Conservation (phyloP, 768 basidiomycete species). For the Termitomyces sp. region DNA sequence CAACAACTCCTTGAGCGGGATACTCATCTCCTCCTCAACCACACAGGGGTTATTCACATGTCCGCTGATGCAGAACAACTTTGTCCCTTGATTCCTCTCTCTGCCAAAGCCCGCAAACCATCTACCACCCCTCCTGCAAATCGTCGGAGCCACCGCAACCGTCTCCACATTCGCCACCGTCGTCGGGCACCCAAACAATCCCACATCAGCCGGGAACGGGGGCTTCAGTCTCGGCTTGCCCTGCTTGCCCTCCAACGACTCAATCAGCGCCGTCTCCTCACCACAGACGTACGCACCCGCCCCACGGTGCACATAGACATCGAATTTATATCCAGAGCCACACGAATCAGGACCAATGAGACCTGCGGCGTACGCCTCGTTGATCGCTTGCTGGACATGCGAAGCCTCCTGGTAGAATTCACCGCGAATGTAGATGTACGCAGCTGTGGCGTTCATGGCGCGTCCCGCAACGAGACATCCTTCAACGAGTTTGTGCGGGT, state of each 20-base stretch:
- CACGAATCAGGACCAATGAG: constrained; percentile 89
- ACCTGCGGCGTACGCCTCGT: constrained; percentile 89
- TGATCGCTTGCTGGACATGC: constrained; percentile 93
- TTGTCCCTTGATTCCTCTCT: constrained; percentile 93
- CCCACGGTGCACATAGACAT: constrained; percentile 97
- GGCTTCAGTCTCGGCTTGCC: constrained; percentile 98
- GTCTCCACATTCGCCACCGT: constrained; percentile 99
- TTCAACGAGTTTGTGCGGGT: constrained; percentile 97
- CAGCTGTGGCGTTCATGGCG: constrained; percentile 94
- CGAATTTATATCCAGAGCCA: constrained; percentile 90
- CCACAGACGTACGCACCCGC: constrained; percentile 99
- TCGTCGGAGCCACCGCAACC: constrained; percentile 95
- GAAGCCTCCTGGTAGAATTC: constrained; percentile 96
- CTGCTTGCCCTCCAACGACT: constrained; percentile 96
- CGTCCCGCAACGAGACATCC: constrained; percentile 97
- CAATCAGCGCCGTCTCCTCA: constrained; percentile 97
- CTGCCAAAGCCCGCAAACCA: constrained; percentile 96
- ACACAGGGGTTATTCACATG: constrained; percentile 99
- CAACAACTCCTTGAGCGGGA: constrained; percentile 87
- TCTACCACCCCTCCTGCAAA: constrained; percentile 79
- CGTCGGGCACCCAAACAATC: constrained; percentile 94
- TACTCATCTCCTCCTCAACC: constrained; percentile 99
- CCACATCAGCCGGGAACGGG: constrained; percentile 98
- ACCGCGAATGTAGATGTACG: constrained; percentile 99
- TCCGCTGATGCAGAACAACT: constrained; percentile 93